These are phyloP conservation scores for Tetradesmus lagerheimii DNA, from an alignment of 139 green algal genomes.

Conservation along the genomic window DNA sequence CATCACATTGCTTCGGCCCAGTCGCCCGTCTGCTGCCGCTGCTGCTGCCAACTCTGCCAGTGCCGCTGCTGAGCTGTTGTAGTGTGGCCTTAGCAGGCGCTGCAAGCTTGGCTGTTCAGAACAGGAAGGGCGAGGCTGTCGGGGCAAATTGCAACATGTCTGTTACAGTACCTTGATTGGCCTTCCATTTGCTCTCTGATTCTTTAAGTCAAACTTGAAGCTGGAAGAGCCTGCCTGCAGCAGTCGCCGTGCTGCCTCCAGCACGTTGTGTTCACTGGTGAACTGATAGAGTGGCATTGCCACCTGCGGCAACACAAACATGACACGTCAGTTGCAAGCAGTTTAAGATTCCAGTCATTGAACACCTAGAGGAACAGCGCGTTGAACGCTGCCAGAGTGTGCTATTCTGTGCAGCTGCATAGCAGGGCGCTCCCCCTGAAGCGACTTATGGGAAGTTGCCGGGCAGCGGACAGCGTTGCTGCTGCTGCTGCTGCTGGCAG, in stretches of 20 bases:
- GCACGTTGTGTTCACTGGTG: constrained; percentile 18
- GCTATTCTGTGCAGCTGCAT: neutral
- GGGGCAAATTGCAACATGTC: too few relatives aligned
- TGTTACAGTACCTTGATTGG: neutral
- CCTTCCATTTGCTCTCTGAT: constrained; percentile 19
- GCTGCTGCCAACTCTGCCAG: neutral
- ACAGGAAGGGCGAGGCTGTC: too few relatives aligned
- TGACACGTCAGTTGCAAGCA: too few relatives aligned
- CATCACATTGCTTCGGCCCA: neutral
- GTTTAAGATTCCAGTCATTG: too few relatives aligned
- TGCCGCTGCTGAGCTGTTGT: neutral
- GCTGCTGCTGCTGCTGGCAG: constrained; percentile 1
- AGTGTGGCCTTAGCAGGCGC: neutral
- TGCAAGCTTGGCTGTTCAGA: too few relatives aligned
- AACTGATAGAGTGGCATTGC: constrained; percentile 44
- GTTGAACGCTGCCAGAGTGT: too few relatives aligned
- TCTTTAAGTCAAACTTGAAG: constrained; percentile 50
- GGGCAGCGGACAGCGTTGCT: neutral
- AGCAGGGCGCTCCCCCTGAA: neutral
- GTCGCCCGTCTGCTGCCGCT: too few relatives aligned
- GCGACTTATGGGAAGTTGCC: neutral
- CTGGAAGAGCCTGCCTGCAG: constrained; percentile 6
- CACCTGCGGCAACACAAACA: neutral
- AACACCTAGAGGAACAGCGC: too few relatives aligned
- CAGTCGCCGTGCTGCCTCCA: constrained; percentile 26